A percentile compares a stretch with the other conserved stretches of the same genome.
Conservation (phyloP, 768 basidiomycete species). For the Rhodosporidiobolus odoratus region DNA sequence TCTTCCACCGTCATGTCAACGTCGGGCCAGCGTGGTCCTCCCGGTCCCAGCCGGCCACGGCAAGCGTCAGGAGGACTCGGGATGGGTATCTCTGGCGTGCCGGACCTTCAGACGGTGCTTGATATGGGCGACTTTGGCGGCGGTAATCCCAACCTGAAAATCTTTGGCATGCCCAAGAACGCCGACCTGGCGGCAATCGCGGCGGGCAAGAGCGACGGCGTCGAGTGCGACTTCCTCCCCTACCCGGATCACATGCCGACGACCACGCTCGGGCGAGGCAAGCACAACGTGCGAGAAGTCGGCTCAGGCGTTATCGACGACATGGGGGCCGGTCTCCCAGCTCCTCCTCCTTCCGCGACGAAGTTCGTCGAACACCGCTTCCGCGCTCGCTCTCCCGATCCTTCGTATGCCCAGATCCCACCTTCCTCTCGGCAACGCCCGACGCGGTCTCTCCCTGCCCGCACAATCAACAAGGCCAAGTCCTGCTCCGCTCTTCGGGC, state of each 20-base stretch:
- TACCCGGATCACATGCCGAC: conserved; percentile 41
- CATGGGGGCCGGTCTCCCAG: neutral
- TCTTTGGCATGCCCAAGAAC: conserved; percentile 28
- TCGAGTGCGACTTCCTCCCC: conserved; percentile 32
- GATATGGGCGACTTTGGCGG: conserved; percentile 32
- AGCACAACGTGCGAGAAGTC: conserved; percentile 31
- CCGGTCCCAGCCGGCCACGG: neutral
- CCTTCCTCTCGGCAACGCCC: conserved; percentile 1
- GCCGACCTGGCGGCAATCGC: neutral
- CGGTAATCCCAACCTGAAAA: conserved; percentile 30
- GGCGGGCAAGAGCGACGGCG: neutral
- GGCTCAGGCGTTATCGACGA: conserved; percentile 6
- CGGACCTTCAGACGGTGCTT: conserved; percentile 15
- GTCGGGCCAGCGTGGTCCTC: neutral
- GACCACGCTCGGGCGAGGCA: conserved; percentile 32
- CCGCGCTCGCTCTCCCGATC: conserved; percentile 2
- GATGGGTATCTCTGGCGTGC: conserved; percentile 35
- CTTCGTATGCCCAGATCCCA: neutral
- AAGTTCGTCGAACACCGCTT: conserved; percentile 28
- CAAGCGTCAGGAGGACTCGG: conserved; percentile 22
- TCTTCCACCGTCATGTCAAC: conserved; percentile 14
- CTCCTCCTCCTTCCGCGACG: neutral
- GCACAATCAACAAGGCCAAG: conserved; percentile 36
- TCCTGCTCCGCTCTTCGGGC: conserved; percentile 31
- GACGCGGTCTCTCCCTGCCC: conserved; percentile 23